Percentiles rank a stretch among this genome's conserved stretches.
phyloP scores from a whole-genome alignment of 1,284 basidiomycete species.

The Garcileccinum viscosum region DNA sequence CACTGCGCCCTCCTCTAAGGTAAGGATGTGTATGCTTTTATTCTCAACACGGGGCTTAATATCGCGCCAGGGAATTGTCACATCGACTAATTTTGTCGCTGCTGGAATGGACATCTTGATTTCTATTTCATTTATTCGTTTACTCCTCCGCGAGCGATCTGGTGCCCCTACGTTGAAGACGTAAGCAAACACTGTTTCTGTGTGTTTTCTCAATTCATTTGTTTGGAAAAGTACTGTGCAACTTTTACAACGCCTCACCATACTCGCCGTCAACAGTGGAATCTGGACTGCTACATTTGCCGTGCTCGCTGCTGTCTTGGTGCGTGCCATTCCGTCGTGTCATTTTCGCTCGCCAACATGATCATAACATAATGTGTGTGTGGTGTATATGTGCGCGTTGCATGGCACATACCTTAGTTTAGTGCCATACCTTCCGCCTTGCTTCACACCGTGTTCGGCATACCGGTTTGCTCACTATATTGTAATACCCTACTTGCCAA shows the following conservation, averaged over 20 bases:
- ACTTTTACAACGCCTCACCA: conserved; percentile 15
- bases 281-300: conserved; percentile 23
- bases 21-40: background rate
- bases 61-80: background rate
- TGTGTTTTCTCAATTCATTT: background rate
- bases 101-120: conserved; percentile 5
- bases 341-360: background rate
- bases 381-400: background rate
- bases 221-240: conserved; percentile 10
- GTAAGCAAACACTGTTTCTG: background rate
- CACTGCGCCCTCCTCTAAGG: background rate
- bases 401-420: conserved; percentile 2
- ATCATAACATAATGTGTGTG: no score
- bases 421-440: background rate
- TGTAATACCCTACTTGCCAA: background rate
- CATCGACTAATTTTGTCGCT: background rate
- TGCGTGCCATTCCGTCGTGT: conserved; percentile 4
- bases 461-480: background rate
- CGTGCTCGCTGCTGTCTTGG: conserved; percentile 14
- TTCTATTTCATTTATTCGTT: background rate
- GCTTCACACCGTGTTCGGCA: background rate
- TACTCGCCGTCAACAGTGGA: conserved; percentile 27
- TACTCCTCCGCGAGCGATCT: conserved; percentile 3
- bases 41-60: background rate
- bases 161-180: background rate